These are phyloP conservation scores for Lactarius tabidus DNA, from an alignment of 768 basidiomycete species.

Conservation along the genomic window DNA sequence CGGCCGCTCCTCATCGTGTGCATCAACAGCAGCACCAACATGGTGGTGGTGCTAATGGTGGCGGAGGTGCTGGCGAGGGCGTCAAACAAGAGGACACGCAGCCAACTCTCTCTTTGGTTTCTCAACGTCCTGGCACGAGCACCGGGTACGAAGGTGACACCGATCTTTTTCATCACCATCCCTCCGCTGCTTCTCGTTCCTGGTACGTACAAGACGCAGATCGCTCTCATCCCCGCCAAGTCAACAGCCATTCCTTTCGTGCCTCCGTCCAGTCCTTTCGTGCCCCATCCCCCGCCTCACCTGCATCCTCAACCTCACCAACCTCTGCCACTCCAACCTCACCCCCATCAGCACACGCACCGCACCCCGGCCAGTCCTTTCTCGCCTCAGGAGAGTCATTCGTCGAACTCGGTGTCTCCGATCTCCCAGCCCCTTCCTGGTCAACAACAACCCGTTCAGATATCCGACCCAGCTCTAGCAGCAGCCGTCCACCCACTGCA, in stretches of 20 bases:
- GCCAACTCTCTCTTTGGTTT: slow-evolving; percentile 32
- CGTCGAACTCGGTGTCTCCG: slow-evolving; percentile 42
- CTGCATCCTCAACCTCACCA: slow-evolving; percentile 29
- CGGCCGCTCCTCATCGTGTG: slow-evolving; percentile 2
- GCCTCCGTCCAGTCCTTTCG: slow-evolving; percentile 79
- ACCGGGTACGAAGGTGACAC: slow-evolving; percentile 61
- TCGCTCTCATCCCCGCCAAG: slow-evolving; percentile 36
- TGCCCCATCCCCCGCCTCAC: slow-evolving; percentile 46
- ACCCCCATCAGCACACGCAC: slow-evolving; percentile 31
- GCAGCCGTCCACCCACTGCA: slow-evolving; percentile 52
- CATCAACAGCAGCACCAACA: slow-evolving; percentile 23
- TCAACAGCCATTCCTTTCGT: slow-evolving; percentile 67
- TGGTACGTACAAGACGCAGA: slow-evolving; percentile 44
- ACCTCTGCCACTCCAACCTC: slow-evolving; percentile 26
- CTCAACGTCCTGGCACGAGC: slow-evolving; percentile 64
- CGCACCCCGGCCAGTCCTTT: slow-evolving; percentile 58
- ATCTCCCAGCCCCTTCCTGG: slow-evolving; percentile 28
- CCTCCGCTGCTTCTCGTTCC: slow-evolving; percentile 27
- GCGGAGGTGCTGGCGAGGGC: slow-evolving; percentile 3
- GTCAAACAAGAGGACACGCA: slow-evolving; percentile 44
- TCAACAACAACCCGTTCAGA: slow-evolving; percentile 29
- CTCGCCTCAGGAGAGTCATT: slow-evolving; percentile 50
- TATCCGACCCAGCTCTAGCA: slow-evolving; percentile 45
- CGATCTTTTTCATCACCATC: slow-evolving; percentile 32
- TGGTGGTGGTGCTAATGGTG: neutral